phyloP scores from a whole-genome alignment of 768 basidiomycete genomes.

The Tephrocybe sp. region DNA sequence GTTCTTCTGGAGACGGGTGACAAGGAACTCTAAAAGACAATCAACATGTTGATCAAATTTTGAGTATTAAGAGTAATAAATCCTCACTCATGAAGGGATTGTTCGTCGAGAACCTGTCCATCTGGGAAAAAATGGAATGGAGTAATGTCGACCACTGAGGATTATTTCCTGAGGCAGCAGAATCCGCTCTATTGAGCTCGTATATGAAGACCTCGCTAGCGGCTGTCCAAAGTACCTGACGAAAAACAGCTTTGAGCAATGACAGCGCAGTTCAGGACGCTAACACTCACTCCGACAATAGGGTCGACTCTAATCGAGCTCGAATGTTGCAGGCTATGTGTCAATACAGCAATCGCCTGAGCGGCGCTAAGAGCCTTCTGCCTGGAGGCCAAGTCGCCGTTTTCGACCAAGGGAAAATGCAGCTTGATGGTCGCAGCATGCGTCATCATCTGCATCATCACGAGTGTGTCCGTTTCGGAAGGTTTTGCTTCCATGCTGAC shows the following conservation, averaged over 20 bases:
- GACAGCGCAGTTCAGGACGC: background rate
- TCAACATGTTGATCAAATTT: background rate
- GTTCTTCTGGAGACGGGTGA: constrained; percentile 16
- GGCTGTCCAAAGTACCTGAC: constrained; percentile 19
- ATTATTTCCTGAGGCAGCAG: constrained; percentile 6
- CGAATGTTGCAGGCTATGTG: constrained; percentile 9
- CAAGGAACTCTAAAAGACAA: constrained; percentile 10
- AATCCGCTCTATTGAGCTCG: constrained; percentile 11
- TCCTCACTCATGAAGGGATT: constrained; percentile 19
- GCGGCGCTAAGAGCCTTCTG: constrained; percentile 17
- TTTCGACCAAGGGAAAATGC: constrained; percentile 10
- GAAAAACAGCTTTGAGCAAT: background rate
- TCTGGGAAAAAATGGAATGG: constrained; percentile 15
- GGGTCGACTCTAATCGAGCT: constrained; percentile 15
- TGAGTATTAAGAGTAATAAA: background rate
- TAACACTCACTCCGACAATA: constrained; percentile 16
- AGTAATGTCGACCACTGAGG: constrained; percentile 12
- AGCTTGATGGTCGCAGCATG: constrained; percentile 33
- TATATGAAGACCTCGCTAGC: constrained; percentile 19
- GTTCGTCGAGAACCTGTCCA: constrained; percentile 16
- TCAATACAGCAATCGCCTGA: constrained; percentile 17
- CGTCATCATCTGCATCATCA: constrained; percentile 32
- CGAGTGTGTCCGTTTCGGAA: constrained; percentile 20
- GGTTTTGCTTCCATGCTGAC: constrained; percentile 18
- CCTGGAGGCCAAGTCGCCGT: constrained; percentile 15